Percentiles rank a stretch among this genome's conserved stretches.
phyloP scores from a whole-genome alignment of 1,139 yeast genomes.

The Nakaseomyces nivariensis region DNA sequence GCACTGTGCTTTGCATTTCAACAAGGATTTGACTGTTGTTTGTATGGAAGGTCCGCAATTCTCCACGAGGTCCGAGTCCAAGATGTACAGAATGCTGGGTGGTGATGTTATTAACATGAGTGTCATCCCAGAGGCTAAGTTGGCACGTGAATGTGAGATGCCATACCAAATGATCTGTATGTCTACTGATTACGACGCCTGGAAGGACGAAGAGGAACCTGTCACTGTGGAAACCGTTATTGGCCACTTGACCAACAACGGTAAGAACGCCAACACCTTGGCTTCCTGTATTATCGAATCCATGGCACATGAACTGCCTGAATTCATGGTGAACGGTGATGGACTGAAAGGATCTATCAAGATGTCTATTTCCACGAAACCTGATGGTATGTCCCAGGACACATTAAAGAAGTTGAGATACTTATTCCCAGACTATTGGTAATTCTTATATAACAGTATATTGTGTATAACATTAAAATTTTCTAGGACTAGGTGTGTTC shows the following conservation, averaged over 20 bases:
- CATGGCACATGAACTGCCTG: constrained; percentile 51
- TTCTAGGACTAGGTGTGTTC: constrained; percentile 34
- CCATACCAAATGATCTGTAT: constrained; percentile 96
- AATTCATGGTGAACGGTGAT: constrained; percentile 52
- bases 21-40: constrained; percentile 65
- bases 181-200: constrained; percentile 98
- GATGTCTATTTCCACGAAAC: constrained; percentile 68
- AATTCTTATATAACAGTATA: not conserved
- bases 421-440: constrained; percentile 93
- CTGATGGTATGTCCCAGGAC: constrained; percentile 65
- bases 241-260: constrained; percentile 79
- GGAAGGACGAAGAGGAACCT: constrained; percentile 92
- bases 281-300: constrained; percentile 61
- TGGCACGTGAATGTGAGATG: constrained; percentile 95
- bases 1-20: constrained; percentile 30
- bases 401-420: constrained; percentile 71
- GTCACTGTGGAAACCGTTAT: constrained; percentile 96
- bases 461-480: constrained; percentile 10
- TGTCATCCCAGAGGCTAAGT: constrained; percentile 87
- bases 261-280: constrained; percentile 72
- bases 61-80: constrained; percentile 94
- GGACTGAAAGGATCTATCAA: constrained; percentile 70
- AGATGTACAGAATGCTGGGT: constrained; percentile 79
- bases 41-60: constrained; percentile 99
- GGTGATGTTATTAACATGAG: constrained; percentile 96